Conservation (phyloP, 306 rosid genomes). For the Dalbergia oliveri region DNA sequence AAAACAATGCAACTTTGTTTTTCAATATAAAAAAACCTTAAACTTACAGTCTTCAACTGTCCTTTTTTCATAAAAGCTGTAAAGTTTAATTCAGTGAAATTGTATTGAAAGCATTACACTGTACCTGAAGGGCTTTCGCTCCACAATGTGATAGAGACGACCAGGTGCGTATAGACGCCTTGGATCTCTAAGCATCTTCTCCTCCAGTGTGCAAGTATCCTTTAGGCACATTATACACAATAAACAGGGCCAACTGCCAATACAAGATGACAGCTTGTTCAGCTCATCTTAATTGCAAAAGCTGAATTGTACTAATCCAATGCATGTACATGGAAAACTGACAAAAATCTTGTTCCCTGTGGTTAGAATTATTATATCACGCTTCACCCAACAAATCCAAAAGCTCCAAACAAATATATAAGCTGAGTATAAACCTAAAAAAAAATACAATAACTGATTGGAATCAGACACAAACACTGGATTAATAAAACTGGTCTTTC, state of each 20-base stretch:
- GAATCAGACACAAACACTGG: slow-evolving; percentile 10
- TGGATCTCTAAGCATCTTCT: slow-evolving; percentile 89
- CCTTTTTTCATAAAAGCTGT: background rate
- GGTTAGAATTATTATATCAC: slow-evolving; percentile 28
- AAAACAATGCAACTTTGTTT: background rate
- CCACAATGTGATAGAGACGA: slow-evolving; percentile 96
- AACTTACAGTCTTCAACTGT: background rate
- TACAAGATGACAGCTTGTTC: slow-evolving; percentile 36
- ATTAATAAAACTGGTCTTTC: background rate
- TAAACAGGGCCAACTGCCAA: slow-evolving; percentile 92
- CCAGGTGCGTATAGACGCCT: slow-evolving; percentile 95
- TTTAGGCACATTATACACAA: slow-evolving; percentile 86
- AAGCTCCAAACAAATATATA: slow-evolving; percentile 31
- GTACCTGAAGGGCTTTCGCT: slow-evolving; percentile 94
- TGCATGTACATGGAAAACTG: slow-evolving; percentile 44
- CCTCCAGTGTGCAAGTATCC: slow-evolving; percentile 93
- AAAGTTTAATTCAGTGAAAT: background rate
- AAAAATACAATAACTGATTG: background rate
- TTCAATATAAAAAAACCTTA: background rate
- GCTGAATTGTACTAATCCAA: slow-evolving; percentile 39
- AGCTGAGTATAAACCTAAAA: background rate
- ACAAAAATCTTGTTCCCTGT: slow-evolving; percentile 3
- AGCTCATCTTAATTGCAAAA: slow-evolving; percentile 36
- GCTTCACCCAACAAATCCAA: slow-evolving; percentile 26
- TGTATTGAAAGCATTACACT: slow-evolving; percentile 31